Base-by-base conservation (phyloP, 2,329 filamentous ascomycete genomes). In the Trichothecium roseum region DNA sequence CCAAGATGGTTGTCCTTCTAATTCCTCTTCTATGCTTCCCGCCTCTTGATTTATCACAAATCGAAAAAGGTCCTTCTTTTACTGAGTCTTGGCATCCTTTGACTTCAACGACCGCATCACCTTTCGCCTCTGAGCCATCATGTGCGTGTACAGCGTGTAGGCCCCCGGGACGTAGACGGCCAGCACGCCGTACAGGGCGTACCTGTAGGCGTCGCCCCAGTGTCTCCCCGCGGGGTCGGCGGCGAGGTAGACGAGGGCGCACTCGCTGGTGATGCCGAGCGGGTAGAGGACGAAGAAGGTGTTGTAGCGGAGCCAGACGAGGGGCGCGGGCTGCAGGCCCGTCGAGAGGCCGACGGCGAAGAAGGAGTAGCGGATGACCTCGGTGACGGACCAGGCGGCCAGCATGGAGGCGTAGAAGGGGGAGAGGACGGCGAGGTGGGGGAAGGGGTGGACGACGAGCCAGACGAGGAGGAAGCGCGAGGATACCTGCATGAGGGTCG, bases 271-370 rank as follows among this genome's bases (percentile, higher is more conserved):
- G 52, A 96, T 95, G 29, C 91, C 91, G 40, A 96, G 56, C 1
- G 91, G 91, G 61, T 98, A 98, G 16, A 98, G 73, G 27, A 95
- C 64, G 50, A 85, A 86, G 62, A 98, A 98, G 7, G 84, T 87
- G 58, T 93, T 94, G 62, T 95, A 88, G 48, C 87, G 71, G 59
- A 93, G 64, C 83, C 86, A 94, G 27, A 76, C 77, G 53, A 94
- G 70, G 40, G 69, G 64, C 1, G 50, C 55, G 0, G 87, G 84
- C 20, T 82, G 74, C 40, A 61, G 54, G 18, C 74, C 69, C 43
- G 67, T 13, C 29, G 26, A 63, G 22, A 91, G 72, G 47, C 76
- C 78, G 49, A 87, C 69, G 26, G 84, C 82, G 56, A 96, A 96
- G 69, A 84, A 98, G 32, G 76, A 74, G 70, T 98, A 98, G 37